Percentiles rank a stretch among this genome's conserved stretches.
These are phyloP conservation scores for Globisporangium barbulae DNA, from an alignment of 352 stramenopile species.

Conservation along the genomic window DNA sequence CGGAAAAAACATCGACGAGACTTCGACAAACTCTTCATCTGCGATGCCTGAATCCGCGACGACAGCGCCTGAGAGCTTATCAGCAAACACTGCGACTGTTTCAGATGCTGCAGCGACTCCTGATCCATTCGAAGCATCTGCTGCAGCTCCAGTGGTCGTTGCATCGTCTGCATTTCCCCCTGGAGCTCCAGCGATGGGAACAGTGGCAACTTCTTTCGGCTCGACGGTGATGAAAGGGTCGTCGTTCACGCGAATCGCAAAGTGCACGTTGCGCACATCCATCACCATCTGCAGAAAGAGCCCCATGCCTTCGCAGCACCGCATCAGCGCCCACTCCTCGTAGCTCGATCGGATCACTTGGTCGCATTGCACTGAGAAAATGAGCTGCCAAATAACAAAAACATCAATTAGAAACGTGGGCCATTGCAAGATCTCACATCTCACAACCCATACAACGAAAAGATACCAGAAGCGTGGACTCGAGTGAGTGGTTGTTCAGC, in stretches of 20 bases:
- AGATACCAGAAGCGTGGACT: constrained; percentile 70
- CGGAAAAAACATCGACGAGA: constrained; percentile 54
- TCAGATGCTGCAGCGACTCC: constrained; percentile 14
- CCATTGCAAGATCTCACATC: neutral
- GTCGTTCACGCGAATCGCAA: constrained; percentile 64
- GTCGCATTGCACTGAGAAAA: constrained; percentile 73
- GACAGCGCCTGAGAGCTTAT: neutral
- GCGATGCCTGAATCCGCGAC: constrained; percentile 1
- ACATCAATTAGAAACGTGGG: neutral
- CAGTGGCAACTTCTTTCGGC: constrained; percentile 12
- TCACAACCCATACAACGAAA: neutral
- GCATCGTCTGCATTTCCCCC: constrained; percentile 2
- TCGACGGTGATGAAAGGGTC: constrained; percentile 36
- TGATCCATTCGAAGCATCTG: constrained; percentile 21
- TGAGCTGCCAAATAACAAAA: constrained; percentile 37
- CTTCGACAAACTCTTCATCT: constrained; percentile 38
- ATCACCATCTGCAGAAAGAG: constrained; percentile 78
- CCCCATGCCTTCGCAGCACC: constrained; percentile 63
- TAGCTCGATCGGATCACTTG: constrained; percentile 72
- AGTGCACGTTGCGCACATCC: constrained; percentile 64
- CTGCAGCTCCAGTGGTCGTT: constrained; percentile 9
- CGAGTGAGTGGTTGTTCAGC: constrained; percentile 75
- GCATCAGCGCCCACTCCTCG: constrained; percentile 79
- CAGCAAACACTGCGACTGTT: neutral
- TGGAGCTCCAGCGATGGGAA: constrained; percentile 6